phyloP scores from a whole-genome alignment of 805 yeast genomes.

The Schwanniomyces pseudopolymorphus region DNA sequence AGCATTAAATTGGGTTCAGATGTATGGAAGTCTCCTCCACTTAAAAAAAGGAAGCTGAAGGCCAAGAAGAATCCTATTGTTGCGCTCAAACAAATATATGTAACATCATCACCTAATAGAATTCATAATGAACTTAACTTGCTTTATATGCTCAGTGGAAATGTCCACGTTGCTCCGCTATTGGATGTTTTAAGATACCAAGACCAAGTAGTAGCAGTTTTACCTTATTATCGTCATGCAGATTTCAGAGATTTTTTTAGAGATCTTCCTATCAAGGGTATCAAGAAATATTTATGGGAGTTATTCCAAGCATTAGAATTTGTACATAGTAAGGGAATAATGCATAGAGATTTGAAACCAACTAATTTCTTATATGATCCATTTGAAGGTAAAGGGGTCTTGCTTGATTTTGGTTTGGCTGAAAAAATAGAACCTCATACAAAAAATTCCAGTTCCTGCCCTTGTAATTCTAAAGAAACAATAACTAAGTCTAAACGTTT shows the following conservation, averaged over 20 bases:
- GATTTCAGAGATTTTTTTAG: conserved; percentile 87
- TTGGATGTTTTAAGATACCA: conserved; percentile 83
- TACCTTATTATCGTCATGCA: conserved; percentile 87
- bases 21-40: conserved; percentile 47
- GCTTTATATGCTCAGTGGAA: conserved; percentile 65
- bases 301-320: conserved; percentile 71
- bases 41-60: conserved; percentile 24
- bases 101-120: conserved; percentile 91
- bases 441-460: conserved; percentile 44
- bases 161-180: conserved; percentile 79
- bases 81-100: conserved; percentile 91
- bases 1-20: conserved; percentile 37
- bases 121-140: conserved; percentile 84
- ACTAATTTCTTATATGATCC: conserved; percentile 73
- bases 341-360: conserved; percentile 48
- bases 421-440: conserved; percentile 42
- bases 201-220: conserved; percentile 90
- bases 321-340: conserved; percentile 46
- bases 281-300: conserved; percentile 77
- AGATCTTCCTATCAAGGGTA: conserved; percentile 75
- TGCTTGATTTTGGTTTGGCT: conserved; percentile 92
- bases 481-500: conserved; percentile 16
- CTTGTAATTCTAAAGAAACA: conserved; percentile 45
- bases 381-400: conserved; percentile 65
- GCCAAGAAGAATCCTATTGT: conserved; percentile 49